Conservation (phyloP, 371 early-diverging fungal genomes). For the Actinomortierella ambigua region DNA sequence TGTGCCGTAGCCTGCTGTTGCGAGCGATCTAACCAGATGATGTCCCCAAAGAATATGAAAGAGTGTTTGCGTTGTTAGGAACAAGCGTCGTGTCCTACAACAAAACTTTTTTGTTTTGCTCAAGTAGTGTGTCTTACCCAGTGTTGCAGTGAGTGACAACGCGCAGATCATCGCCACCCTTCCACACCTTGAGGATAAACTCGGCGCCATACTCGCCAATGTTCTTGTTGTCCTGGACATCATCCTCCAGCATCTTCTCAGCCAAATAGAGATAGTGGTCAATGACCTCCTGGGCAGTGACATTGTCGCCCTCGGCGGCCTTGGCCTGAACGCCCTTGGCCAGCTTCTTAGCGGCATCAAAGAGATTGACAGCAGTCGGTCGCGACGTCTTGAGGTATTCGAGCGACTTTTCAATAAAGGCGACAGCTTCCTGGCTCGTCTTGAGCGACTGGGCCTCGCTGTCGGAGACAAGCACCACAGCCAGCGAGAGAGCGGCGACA, state of each 20-base stretch:
- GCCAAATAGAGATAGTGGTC: slow-evolving; percentile 72
- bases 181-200: slow-evolving; percentile 44
- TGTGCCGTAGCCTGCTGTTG: slow-evolving; percentile 89
- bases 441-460: slow-evolving; percentile 8
- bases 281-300: slow-evolving; percentile 52
- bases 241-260: slow-evolving; percentile 85
- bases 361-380: slow-evolving; percentile 96
- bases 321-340: slow-evolving; percentile 46
- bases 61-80: not conserved
- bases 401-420: slow-evolving; percentile 66
- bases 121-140: slow-evolving; percentile 55
- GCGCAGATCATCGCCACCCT: slow-evolving; percentile 52
- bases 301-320: slow-evolving; percentile 19
- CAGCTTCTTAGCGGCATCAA: slow-evolving; percentile 87
- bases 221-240: slow-evolving; percentile 85
- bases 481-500: slow-evolving; percentile 90
- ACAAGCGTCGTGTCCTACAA: too few relatives aligned
- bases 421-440: slow-evolving; percentile 46
- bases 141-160: slow-evolving; percentile 98
- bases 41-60: not conserved
- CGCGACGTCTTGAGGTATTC: slow-evolving; percentile 88
- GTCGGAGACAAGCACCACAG: slow-evolving; percentile 71
- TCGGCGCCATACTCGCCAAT: slow-evolving; percentile 85
- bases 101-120: not conserved
- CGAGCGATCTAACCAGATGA: slow-evolving; percentile 59